Evolutionary conservation across 768 basidiomycete species (phyloP).

Genomic region (Termitomyces sp.): DNA sequence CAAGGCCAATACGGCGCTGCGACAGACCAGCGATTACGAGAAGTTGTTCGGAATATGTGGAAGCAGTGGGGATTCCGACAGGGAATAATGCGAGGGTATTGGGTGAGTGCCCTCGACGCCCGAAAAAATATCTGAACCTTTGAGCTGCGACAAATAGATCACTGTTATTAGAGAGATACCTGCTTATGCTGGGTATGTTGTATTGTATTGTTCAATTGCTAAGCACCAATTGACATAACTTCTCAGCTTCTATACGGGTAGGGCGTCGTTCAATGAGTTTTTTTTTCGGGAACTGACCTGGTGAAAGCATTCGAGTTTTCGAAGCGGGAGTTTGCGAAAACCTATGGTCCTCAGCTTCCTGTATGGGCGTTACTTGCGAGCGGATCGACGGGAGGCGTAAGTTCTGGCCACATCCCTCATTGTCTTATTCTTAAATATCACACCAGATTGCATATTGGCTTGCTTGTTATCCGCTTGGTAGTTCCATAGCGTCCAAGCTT

Average conservation of each 20-base stretch:
- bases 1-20: constrained; percentile 88
- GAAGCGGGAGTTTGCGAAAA: constrained; percentile 66
- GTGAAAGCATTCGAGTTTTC: constrained; percentile 83
- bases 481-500: neutral
- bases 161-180: constrained; percentile 93
- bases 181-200: constrained; percentile 81
- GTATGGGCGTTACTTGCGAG: constrained; percentile 83
- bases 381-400: constrained; percentile 77
- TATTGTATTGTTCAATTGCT: neutral
- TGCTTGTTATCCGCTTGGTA: constrained; percentile 84
- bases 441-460: constrained; percentile 88
- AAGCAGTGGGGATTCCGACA: constrained; percentile 74
- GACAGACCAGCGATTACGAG: constrained; percentile 71
- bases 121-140: neutral
- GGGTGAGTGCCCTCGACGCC: constrained; percentile 47
- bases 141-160: constrained; percentile 40
- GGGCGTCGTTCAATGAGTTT: neutral
- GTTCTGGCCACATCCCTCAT: constrained; percentile 20
- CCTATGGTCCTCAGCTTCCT: constrained; percentile 64
- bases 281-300: constrained; percentile 35
- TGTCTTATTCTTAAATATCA: neutral
- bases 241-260: constrained; percentile 38
- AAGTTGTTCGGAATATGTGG: constrained; percentile 81
- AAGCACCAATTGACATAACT: neutral
- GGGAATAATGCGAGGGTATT: constrained; percentile 96